Evolutionary conservation across 306 rosid species (phyloP).

Genomic region (Vigna radiata): DNA sequence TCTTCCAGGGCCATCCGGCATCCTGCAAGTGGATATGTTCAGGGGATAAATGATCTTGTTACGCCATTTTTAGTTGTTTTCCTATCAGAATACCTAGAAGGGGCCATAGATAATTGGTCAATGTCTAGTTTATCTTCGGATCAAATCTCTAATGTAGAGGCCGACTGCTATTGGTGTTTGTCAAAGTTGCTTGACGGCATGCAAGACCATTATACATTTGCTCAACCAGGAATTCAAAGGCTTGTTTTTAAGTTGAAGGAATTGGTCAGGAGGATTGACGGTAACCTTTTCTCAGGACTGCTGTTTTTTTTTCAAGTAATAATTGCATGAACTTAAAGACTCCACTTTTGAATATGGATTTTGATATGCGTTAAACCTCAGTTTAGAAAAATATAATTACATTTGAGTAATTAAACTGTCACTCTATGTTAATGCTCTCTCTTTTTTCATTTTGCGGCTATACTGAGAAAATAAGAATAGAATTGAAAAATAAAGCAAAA

Average conservation of each 20-base stretch:
- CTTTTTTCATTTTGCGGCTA: neutral
- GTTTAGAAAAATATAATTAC: neutral
- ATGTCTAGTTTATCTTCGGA: constrained; percentile 78
- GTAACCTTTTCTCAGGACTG: constrained; percentile 51
- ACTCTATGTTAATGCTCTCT: neutral
- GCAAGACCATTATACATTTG: constrained; percentile 99
- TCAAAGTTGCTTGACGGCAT: constrained; percentile 94
- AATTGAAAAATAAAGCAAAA: neutral
- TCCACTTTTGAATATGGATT: constrained; percentile 24
- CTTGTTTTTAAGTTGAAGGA: constrained; percentile 95
- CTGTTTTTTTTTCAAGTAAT: constrained; percentile 35
- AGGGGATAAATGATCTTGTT: constrained; percentile 97
- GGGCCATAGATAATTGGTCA: constrained; percentile 77
- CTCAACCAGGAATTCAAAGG: constrained; percentile 98
- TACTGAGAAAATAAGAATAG: neutral
- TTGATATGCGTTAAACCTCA: constrained; percentile 28
- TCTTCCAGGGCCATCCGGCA: constrained; percentile 93
- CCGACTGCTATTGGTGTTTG: constrained; percentile 96
- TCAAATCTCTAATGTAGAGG: constrained; percentile 70
- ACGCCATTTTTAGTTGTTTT: constrained; percentile 94
- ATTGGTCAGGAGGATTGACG: constrained; percentile 90
- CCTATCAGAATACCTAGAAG: constrained; percentile 84
- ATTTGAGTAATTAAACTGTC: neutral
- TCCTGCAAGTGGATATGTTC: constrained; percentile 99
- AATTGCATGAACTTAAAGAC: constrained; percentile 20